A percentile compares a stretch with the other conserved stretches of the same genome.
Conservation (phyloP, 805 yeast species). For the Yarrowia sp. region DNA sequence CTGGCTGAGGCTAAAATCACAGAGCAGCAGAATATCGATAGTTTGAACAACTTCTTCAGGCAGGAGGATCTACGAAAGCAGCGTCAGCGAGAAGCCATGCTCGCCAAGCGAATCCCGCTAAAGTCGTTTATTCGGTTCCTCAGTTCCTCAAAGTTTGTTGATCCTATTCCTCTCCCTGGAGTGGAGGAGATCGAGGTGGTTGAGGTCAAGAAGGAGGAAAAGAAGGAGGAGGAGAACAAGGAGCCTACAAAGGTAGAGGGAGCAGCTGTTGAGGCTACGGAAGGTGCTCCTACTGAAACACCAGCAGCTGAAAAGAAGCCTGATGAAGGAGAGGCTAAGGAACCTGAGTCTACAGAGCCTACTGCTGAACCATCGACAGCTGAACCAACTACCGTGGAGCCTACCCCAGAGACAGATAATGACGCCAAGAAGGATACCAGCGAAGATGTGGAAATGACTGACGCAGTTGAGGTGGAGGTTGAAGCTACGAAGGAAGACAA, state of each 20-base stretch:
- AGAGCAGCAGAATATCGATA: slow-evolving; percentile 74
- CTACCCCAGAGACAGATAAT: not conserved
- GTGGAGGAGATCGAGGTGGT: slow-evolving; percentile 46
- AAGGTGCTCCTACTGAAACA: not conserved
- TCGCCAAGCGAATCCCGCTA: slow-evolving; percentile 68
- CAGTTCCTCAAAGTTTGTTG: slow-evolving; percentile 58
- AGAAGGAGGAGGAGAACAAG: slow-evolving; percentile 50
- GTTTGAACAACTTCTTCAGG: slow-evolving; percentile 79
- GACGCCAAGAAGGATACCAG: not conserved
- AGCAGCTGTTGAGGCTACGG: not conserved
- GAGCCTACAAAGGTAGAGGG: slow-evolving; percentile 44
- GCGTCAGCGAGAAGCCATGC: slow-evolving; percentile 73
- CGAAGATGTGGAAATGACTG: slow-evolving; percentile 15
- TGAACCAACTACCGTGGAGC: not conserved
- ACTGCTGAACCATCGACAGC: not conserved
- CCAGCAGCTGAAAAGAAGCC: not conserved
- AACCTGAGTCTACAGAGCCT: slow-evolving; percentile 40
- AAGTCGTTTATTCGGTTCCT: slow-evolving; percentile 63
- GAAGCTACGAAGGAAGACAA: not conserved
- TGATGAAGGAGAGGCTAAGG: not conserved
- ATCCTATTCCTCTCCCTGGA: slow-evolving; percentile 55
- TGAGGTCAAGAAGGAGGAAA: slow-evolving; percentile 51
- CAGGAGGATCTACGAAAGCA: slow-evolving; percentile 84
- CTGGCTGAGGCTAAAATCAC: slow-evolving; percentile 86
- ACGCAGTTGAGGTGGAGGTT: not conserved